phyloP scores from a whole-genome alignment of 2,329 filamentous ascomycete species.

The Alternaria consortialis region DNA sequence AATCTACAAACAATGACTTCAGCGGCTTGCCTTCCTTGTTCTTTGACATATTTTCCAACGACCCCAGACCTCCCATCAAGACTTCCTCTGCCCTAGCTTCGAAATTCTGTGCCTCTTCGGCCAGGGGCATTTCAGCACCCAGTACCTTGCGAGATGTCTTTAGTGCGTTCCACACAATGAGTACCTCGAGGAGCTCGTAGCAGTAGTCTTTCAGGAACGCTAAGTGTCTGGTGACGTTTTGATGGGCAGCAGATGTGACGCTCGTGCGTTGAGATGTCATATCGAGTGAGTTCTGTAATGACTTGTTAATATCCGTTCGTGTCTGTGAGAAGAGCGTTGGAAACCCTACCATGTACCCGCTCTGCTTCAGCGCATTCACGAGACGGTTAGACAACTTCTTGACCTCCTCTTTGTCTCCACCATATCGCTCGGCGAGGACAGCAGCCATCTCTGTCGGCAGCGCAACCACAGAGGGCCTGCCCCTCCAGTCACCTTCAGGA shows the following conservation, averaged over 20 bases:
- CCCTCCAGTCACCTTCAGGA: slow-evolving; percentile 31
- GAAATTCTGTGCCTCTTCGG: slow-evolving; percentile 29
- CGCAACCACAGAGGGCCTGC: slow-evolving; percentile 52
- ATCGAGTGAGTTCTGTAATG: slow-evolving; percentile 18
- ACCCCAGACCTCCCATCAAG: slow-evolving; percentile 12
- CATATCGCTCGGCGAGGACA: slow-evolving; percentile 49
- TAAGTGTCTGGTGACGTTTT: background rate
- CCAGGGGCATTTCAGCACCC: slow-evolving; percentile 45
- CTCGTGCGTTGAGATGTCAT: slow-evolving; percentile 1
- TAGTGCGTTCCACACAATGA: slow-evolving; percentile 57
- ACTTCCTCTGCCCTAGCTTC: slow-evolving; percentile 21
- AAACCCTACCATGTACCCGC: slow-evolving; percentile 30
- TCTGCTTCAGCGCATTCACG: slow-evolving; percentile 45
- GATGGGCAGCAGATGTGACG: slow-evolving; percentile 21
- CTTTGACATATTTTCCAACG: slow-evolving; percentile 13
- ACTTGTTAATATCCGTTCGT: slow-evolving; percentile 1
- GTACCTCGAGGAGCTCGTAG: slow-evolving; percentile 40
- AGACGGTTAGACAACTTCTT: slow-evolving; percentile 52
- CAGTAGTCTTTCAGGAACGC: slow-evolving; percentile 10
- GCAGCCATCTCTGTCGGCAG: slow-evolving; percentile 56
- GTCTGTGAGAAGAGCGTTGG: background rate
- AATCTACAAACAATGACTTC: background rate
- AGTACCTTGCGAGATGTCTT: slow-evolving; percentile 53
- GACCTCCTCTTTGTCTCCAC: slow-evolving; percentile 52
- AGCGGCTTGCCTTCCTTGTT: slow-evolving; percentile 5